Percentiles rank a stretch among this genome's conserved stretches.
These are phyloP conservation scores for Colletotrichum lupini DNA, from an alignment of 2,329 filamentous ascomycete species.

Conservation along the genomic window DNA sequence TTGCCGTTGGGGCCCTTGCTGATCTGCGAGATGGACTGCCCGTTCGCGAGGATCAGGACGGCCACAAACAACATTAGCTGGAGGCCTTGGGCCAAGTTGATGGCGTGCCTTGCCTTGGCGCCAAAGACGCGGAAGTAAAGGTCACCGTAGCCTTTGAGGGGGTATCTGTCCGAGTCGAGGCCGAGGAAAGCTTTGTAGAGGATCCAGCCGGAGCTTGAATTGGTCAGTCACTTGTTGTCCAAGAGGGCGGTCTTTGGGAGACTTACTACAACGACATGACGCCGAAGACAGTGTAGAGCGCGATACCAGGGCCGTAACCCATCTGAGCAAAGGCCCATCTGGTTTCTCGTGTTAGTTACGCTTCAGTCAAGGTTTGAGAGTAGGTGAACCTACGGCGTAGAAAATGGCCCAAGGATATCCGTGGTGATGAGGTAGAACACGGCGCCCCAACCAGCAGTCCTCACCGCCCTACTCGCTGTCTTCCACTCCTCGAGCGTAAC, in stretches of 20 bases:
- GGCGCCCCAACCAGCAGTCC: constrained; percentile 58
- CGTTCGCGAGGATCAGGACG: constrained; percentile 63
- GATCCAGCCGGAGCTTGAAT: constrained; percentile 55
- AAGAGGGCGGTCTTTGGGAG: too few species aligned
- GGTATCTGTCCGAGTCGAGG: constrained; percentile 59
- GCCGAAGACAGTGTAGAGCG: constrained; percentile 57
- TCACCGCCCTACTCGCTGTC: constrained; percentile 55
- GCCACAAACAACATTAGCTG: constrained; percentile 62
- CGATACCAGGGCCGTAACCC: constrained; percentile 57
- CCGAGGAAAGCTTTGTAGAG: constrained; percentile 58
- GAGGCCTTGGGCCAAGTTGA: constrained; percentile 61
- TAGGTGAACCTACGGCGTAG: constrained; percentile 45
- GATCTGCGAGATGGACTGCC: constrained; percentile 65
- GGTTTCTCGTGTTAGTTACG: neutral
- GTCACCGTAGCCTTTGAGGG: constrained; percentile 59
- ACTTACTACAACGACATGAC: constrained; percentile 38
- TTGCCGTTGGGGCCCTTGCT: constrained; percentile 45
- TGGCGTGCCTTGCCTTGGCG: constrained; percentile 52
- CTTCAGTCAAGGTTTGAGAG: neutral
- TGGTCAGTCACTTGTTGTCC: constrained; percentile 9
- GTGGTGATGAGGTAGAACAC: constrained; percentile 62
- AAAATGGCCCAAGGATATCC: constrained; percentile 57
- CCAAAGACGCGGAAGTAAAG: constrained; percentile 61
- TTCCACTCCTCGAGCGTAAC: constrained; percentile 55
- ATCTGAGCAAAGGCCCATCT: constrained; percentile 43